Conservation (phyloP, 2,329 filamentous ascomycete genomes). For the Verticillium albo-atrum region DNA sequence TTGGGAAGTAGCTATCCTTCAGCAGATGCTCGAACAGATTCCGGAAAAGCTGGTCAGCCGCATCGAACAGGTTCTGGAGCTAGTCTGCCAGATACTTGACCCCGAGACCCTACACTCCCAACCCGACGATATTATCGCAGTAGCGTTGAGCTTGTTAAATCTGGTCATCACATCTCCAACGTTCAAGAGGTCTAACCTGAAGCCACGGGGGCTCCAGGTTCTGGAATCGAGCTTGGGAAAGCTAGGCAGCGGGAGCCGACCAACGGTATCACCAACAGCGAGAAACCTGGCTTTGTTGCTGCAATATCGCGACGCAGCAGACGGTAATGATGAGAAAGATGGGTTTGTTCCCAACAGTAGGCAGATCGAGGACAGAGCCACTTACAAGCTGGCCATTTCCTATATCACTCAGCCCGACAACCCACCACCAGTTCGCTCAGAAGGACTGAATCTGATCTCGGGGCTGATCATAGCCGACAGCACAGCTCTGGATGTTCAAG, state of each 20-base stretch:
- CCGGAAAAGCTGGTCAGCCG: conserved; percentile 60
- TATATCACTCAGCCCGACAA: conserved; percentile 60
- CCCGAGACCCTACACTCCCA: conserved; percentile 35
- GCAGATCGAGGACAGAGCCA: conserved; percentile 56
- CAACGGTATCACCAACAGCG: conserved; percentile 47
- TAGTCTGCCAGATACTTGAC: conserved; percentile 57
- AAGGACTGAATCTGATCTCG: conserved; percentile 59
- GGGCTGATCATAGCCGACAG: conserved; percentile 50
- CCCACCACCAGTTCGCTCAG: conserved; percentile 61
- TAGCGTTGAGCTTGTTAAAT: conserved; percentile 58
- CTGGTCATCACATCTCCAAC: conserved; percentile 53
- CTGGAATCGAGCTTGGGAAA: conserved; percentile 45
- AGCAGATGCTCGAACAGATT: conserved; percentile 59
- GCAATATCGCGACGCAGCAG: conserved; percentile 49
- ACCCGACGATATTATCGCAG: conserved; percentile 43
- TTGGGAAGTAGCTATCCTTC: conserved; percentile 56
- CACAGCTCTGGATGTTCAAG: conserved; percentile 61
- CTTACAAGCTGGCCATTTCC: conserved; percentile 57
- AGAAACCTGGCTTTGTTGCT: conserved; percentile 52
- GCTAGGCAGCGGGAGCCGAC: conserved; percentile 31
- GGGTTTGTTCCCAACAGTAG: conserved; percentile 36
- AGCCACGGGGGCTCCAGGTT: conserved; percentile 32
- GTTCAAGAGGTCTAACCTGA: conserved; percentile 46
- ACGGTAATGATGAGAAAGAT: conserved; percentile 33
- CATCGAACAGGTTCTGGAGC: conserved; percentile 59